Evolutionary conservation across 805 yeast species (phyloP), one percentile per base, ranked within the genome.

Genomic region (Wickerhamiella allomyrinae): DNA sequence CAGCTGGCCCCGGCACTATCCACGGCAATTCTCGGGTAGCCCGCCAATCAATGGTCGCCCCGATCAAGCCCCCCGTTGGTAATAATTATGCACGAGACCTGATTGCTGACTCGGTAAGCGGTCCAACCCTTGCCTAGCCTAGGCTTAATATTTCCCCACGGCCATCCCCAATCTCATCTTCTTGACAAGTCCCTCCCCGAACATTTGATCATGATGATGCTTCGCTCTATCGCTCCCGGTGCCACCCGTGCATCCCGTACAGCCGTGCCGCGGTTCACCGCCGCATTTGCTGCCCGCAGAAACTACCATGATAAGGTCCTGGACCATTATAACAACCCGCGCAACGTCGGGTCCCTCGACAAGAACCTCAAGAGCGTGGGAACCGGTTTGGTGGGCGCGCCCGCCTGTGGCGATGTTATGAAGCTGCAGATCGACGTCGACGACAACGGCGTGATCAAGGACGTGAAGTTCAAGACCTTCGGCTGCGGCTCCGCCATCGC

Each of bases 401-500:
- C 98, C 42, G 98, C 98, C 0, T 91, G 98, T 67, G 98, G 98
- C 43, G 98, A 91, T 67, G 98, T 91, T 36, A 91, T 91, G 95
- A 80, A 94, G 66, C 71, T 91, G 50, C 97, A 91, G 62, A 91
- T 91, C 57, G 76, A 87, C 60, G 98, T 91, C 8, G 96, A 87
- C 55, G 77, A 72, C 44, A 76, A 94, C 20, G 98, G 98, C 1
- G 70, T 83, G 41, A 91, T 91, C 53, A 77, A 83, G 61, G 95
- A 91, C 60, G 98, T 89, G 48, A 89, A 86, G 63, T 91, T 91
- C 67, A 91, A 91, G 73, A 91, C 98, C 3, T 91, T 91, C 66
- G 98, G 98, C n/a, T 91, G 98, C 61, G 98, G 98, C 36, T 77
- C 91, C 2, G 98, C 98, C 41, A 91, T 91, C 60, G 98, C 98